Evolutionary conservation across 106 monocot species (phyloP), one percentile per base, ranked within the genome.

Genomic region (Posidonia australis): DNA sequence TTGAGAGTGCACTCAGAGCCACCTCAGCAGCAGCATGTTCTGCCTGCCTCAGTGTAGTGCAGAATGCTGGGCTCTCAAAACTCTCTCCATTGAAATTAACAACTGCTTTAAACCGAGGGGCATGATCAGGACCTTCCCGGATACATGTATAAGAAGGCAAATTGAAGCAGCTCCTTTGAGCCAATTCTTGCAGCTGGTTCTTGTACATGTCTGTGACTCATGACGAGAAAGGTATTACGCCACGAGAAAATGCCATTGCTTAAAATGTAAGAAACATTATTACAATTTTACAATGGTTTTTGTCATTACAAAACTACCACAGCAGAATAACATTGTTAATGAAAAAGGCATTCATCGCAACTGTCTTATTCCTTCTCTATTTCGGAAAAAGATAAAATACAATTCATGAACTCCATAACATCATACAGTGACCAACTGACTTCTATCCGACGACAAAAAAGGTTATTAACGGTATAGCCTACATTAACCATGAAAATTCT

Each of bases 11-110:
- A 51, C 27, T 56, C 36, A 89, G 84, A 3, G 89, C 89, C 12
- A 85, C 89, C 82, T 89, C 89, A 13, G 89, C 89, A 10, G 84
- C 89, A 22, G 89, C 82, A 55, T 89, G 84, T 72, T 89, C 89
- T 18, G 89, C 89, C 62, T 89, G 89, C 49, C 84, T 74, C 36
- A 89, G 60, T 1, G 89, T 82, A 29, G 77, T 77, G 60, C 84
- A 89, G 24, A 77, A 66, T 61, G 36, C 70, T 7, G 89, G 89
- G n/a, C 84, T 77, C 51, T 82, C 77, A 42, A 89, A 89, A 27
- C 61, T 72, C 79, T 89, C 89, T 2, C 89, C 89, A 42, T 89
- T 89, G 62, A 89, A 89, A 68, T 81, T 85, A 20, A 89, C 89
- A 0, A 80, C 53, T 12, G 89, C 89, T 63, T 76, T 82, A 80